Evolutionary conservation across 2,329 filamentous ascomycete species (phyloP).

Genomic region (Fusarium mexicanum): DNA sequence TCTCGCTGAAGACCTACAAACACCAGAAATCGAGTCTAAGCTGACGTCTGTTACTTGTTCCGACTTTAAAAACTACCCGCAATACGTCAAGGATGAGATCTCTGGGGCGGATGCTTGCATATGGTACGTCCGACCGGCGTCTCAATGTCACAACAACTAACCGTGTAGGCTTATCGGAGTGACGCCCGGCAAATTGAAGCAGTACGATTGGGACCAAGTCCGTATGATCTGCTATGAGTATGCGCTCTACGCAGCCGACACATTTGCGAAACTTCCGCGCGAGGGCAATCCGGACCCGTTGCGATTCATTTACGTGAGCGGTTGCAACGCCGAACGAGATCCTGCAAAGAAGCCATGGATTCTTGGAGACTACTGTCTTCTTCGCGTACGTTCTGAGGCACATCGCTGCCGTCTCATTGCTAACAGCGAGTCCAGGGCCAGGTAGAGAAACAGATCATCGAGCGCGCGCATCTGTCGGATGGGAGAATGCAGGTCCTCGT

Average conservation of each 20-base stretch:
- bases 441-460: conserved; percentile 55
- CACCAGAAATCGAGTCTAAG: conserved; percentile 47
- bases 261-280: conserved; percentile 45
- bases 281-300: conserved; percentile 47
- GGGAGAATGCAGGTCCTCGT: conserved; percentile 51
- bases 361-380: conserved; percentile 52
- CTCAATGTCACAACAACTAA: neutral
- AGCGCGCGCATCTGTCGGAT: conserved; percentile 51
- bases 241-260: conserved; percentile 46
- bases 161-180: conserved; percentile 49
- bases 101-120: conserved; percentile 55
- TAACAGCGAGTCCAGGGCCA: conserved; percentile 52
- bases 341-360: conserved; percentile 53
- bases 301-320: conserved; percentile 62
- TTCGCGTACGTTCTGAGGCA: conserved; percentile 54
- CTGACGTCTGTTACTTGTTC: conserved; percentile 51
- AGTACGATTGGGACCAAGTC: conserved; percentile 48
- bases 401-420: fast-evolving
- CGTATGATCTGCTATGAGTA: conserved; percentile 53
- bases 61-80: conserved; percentile 54
- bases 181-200: conserved; percentile 49
- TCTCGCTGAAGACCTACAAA: conserved; percentile 34
- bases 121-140: conserved; percentile 43
- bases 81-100: conserved; percentile 51
- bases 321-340: conserved; percentile 55